A percentile compares a stretch with the other conserved stretches of the same genome.
These are phyloP conservation scores for Hyaloscypha variabilis DNA, from an alignment of 495 filamentous ascomycete genomes.

Conservation along the genomic window DNA sequence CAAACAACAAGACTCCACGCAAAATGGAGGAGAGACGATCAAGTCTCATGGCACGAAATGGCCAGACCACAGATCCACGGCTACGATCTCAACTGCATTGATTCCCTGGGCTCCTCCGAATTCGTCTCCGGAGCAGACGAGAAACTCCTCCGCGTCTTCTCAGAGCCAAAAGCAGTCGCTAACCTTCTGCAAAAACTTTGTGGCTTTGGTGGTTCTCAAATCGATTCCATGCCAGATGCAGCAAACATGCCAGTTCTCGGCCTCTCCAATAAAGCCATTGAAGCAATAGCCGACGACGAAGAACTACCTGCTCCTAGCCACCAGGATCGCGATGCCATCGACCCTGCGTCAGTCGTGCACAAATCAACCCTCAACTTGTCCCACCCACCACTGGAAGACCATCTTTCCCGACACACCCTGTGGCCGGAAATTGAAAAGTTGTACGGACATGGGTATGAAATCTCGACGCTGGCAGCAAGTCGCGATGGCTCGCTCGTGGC, in stretches of 20 bases:
- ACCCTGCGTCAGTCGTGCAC: slow-evolving; percentile 43
- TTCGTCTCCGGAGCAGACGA: slow-evolving; percentile 98
- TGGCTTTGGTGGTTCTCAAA: slow-evolving; percentile 49
- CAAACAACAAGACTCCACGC: slow-evolving; percentile 94
- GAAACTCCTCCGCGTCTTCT: slow-evolving; percentile 93
- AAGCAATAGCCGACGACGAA: slow-evolving; percentile 52
- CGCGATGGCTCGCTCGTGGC: slow-evolving; percentile 76
- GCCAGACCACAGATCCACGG: slow-evolving; percentile 96
- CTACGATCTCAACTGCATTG: slow-evolving; percentile 95
- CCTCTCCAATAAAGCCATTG: slow-evolving; percentile 91
- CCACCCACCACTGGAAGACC: slow-evolving; percentile 86
- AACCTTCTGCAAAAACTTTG: slow-evolving; percentile 69
- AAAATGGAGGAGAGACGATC: slow-evolving; percentile 64
- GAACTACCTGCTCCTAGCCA: slow-evolving; percentile 41
- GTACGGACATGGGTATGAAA: slow-evolving; percentile 98
- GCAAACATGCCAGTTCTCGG: slow-evolving; percentile 94
- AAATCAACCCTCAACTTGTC: slow-evolving; percentile 46
- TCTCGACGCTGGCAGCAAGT: slow-evolving; percentile 83
- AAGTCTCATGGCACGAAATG: slow-evolving; percentile 84
- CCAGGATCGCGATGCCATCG: slow-evolving; percentile 41
- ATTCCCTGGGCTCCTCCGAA: slow-evolving; percentile 64
- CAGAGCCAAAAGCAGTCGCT: slow-evolving; percentile 84
- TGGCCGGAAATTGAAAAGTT: slow-evolving; percentile 98
- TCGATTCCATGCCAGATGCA: slow-evolving; percentile 67
- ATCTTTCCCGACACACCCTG: slow-evolving; percentile 84